A percentile compares a stretch with the other conserved stretches of the same genome.
phyloP scores from a whole-genome alignment of 495 filamentous ascomycete species.

The Pyrenopolyporus hunteri region DNA sequence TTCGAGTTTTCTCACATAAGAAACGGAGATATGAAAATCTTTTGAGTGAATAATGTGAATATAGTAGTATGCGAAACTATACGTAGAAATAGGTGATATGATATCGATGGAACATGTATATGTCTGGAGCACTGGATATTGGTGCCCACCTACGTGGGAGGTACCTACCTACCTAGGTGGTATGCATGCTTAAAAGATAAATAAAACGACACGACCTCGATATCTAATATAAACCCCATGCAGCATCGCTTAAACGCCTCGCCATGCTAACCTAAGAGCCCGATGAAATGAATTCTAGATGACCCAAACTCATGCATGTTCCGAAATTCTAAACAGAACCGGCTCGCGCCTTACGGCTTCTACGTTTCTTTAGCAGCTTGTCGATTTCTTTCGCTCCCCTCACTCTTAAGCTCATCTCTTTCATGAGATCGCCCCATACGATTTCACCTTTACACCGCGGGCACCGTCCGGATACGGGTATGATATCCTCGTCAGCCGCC shows the following conservation, averaged over 20 bases:
- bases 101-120: too few relatives aligned
- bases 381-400: constrained; percentile 70
- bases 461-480: constrained; percentile 76
- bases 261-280: constrained; percentile 1
- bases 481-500: constrained; percentile 53
- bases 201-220: neutral
- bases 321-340: too few relatives aligned
- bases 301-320: neutral
- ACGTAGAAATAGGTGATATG: neutral
- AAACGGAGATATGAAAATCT: neutral
- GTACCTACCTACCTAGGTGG: too few relatives aligned
- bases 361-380: constrained; percentile 65
- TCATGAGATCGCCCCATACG: constrained; percentile 79
- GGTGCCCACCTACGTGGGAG: too few relatives aligned
- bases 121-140: too few relatives aligned
- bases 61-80: neutral
- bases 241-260: constrained; percentile 10
- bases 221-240: neutral
- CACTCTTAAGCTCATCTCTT: constrained; percentile 74
- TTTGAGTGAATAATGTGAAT: too few relatives aligned
- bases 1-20: neutral
- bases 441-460: constrained; percentile 68
- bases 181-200: too few relatives aligned
- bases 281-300: neutral
- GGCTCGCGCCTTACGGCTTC: constrained; percentile 35